Evolutionary conservation across 352 stramenopile genomes (phyloP).

Genomic region (Thalassiosira hispida): DNA sequence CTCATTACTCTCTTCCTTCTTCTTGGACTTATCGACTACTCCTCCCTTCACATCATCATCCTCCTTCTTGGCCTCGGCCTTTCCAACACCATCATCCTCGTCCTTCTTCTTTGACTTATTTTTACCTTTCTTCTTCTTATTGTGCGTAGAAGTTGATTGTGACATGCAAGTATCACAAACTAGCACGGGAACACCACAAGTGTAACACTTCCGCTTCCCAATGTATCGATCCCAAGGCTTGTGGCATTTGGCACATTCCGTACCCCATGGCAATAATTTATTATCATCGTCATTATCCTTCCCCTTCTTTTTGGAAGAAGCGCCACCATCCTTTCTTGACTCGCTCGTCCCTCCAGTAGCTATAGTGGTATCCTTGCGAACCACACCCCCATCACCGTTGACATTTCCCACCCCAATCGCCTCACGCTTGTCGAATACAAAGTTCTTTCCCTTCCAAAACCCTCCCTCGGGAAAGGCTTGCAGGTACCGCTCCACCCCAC

Average conservation of each 20-base stretch:
- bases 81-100: not conserved
- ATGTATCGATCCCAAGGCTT: conserved; percentile 86
- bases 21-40: not conserved
- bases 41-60: not conserved
- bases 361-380: conserved; percentile 33
- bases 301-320: conserved; percentile 16
- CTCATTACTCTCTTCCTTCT: conserved; percentile 34
- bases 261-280: conserved; percentile 45
- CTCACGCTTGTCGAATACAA: conserved; percentile 89
- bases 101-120: conserved; percentile 39
- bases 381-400: conserved; percentile 79
- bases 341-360: not conserved
- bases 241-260: conserved; percentile 78
- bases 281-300: conserved; percentile 30
- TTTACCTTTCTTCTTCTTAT: conserved; percentile 71
- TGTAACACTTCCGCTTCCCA: conserved; percentile 85
- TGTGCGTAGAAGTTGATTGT: conserved; percentile 21
- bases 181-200: conserved; percentile 85
- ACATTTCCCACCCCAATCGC: conserved; percentile 74
- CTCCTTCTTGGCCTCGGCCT: conserved; percentile 28
- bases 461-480: conserved; percentile 85
- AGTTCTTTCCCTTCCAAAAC: conserved; percentile 88
- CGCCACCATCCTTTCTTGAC: not conserved
- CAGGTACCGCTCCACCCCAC: conserved; percentile 87
- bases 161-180: conserved; percentile 85